phyloP scores from a whole-genome alignment of 176 grass and related monocot genomes.

The Paspalum vaginatum region DNA sequence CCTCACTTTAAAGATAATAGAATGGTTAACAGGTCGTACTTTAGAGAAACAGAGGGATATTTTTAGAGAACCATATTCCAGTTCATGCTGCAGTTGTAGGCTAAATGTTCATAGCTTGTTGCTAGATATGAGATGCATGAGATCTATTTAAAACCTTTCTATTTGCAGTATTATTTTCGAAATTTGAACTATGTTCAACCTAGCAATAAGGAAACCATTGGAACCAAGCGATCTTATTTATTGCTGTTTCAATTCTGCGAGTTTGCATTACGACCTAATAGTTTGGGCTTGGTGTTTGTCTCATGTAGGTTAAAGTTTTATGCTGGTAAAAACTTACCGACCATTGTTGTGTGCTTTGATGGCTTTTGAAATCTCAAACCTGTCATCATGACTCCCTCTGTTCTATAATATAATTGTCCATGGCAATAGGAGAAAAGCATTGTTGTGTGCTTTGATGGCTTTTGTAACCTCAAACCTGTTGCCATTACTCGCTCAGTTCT shows the following conservation, averaged over 20 bases:
- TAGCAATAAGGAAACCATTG: neutral
- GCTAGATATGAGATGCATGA: neutral
- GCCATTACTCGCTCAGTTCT: no score
- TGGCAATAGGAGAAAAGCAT: no score
- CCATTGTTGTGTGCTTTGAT: no score
- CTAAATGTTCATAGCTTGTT: neutral
- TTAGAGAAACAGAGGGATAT: neutral
- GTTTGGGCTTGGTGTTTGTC: neutral
- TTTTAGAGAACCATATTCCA: no score
- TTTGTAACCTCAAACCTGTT: no score
- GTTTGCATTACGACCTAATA: neutral
- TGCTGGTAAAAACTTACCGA: neutral
- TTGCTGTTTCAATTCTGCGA: neutral
- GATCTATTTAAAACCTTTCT: no score
- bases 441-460: no score
- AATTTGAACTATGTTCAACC: neutral
- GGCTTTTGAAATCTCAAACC: no score
- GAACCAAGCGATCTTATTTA: neutral
- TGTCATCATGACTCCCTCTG: no score
- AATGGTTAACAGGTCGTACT: neutral
- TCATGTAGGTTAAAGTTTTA: neutral
- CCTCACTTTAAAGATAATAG: neutral
- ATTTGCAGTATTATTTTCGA: neutral
- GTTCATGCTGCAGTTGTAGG: neutral
- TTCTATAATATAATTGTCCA: no score